Evolutionary conservation across 1,284 basidiomycete species (phyloP), one percentile per base, ranked within the genome.

Genomic region (Neonothopanus nambi): DNA sequence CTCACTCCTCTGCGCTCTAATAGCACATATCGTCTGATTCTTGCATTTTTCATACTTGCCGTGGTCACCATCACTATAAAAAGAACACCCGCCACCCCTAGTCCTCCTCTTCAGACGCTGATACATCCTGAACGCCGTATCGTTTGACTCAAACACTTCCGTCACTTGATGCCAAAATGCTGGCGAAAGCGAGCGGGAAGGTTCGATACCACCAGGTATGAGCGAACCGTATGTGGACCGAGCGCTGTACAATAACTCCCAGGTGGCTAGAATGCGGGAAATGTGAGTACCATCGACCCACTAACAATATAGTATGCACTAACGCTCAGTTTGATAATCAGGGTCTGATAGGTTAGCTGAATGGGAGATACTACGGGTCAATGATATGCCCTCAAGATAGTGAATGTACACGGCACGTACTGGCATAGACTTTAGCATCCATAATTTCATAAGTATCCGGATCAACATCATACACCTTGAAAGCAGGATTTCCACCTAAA

Each of bases 111-210:
- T 70, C 54, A 76, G 70, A 5, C 66, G 65, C 56, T 71, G 70
- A 61, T 73, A 83, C 39, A 68, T 59, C 56, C 74, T 67, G 64
- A 80, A 81, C 1, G 77, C 75, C 3, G 68, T 67, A 48, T 79
- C 73, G 59, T 84, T 76, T 13, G 63, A 57, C 51, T 69, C 75
- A 54, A 84, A 81, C 0, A 72, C 76, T 55, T 84, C 81, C 0
- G 83, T 85, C 3, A 85, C 70, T 50, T 70, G 66, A 61, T 85
- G 83, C 84, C 84, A 87, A 68, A 85, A 85, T 11, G 74, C 63
- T 1, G 80, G 74, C 48, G 68, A 67, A 9, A 78, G 67, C 3
- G 69, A 55, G 5, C 62, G 60, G 15, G 35, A 58, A 51, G 62
- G 60, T 5, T 38, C 18, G 24, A 67, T 54, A n/a, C 36, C 44